Evolutionary conservation across 1,139 yeast genomes (phyloP).

Genomic region (Suhomyces terraborum): DNA sequence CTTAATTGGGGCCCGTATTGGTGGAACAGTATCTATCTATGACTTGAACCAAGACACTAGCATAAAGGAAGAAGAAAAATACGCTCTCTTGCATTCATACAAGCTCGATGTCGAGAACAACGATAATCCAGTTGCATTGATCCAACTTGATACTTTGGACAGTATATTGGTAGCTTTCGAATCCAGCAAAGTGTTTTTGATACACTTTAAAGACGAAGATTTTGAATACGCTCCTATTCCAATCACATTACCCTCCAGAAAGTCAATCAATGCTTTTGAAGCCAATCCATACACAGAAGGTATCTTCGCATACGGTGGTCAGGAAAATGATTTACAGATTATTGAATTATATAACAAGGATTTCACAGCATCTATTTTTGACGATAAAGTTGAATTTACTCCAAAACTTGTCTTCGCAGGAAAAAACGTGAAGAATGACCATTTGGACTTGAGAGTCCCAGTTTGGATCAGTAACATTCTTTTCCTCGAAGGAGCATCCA

Average conservation of each 20-base stretch:
- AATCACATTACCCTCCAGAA: slow-evolving; percentile 35
- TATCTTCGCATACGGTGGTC: slow-evolving; percentile 71
- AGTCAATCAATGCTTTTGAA: slow-evolving; percentile 50
- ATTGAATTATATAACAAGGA: slow-evolving; percentile 40
- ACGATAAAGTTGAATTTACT: slow-evolving; percentile 19
- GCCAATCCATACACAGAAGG: slow-evolving; percentile 47
- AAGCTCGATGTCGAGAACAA: slow-evolving; percentile 24
- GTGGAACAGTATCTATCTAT: slow-evolving; percentile 45
- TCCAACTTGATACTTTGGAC: slow-evolving; percentile 30
- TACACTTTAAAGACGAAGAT: slow-evolving; percentile 33
- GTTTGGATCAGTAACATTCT: slow-evolving; percentile 58
- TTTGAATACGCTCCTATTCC: slow-evolving; percentile 35
- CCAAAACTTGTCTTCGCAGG: slow-evolving; percentile 48
- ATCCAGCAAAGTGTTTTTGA: slow-evolving; percentile 51
- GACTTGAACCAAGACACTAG: slow-evolving; percentile 24
- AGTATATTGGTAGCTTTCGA: slow-evolving; percentile 44
- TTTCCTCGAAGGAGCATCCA: slow-evolving; percentile 40
- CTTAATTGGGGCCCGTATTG: slow-evolving; percentile 44
- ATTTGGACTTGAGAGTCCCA: slow-evolving; percentile 65
- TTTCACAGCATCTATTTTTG: slow-evolving; percentile 22
- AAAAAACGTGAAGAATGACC: slow-evolving; percentile 69
- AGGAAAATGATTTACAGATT: slow-evolving; percentile 65
- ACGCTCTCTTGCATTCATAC: slow-evolving; percentile 28
- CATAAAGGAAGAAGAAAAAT: slow-evolving; percentile 17
- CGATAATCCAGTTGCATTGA: slow-evolving; percentile 39